Base-by-base conservation (phyloP, 1,284 basidiomycete genomes). In the Phlebopus sp. region DNA sequence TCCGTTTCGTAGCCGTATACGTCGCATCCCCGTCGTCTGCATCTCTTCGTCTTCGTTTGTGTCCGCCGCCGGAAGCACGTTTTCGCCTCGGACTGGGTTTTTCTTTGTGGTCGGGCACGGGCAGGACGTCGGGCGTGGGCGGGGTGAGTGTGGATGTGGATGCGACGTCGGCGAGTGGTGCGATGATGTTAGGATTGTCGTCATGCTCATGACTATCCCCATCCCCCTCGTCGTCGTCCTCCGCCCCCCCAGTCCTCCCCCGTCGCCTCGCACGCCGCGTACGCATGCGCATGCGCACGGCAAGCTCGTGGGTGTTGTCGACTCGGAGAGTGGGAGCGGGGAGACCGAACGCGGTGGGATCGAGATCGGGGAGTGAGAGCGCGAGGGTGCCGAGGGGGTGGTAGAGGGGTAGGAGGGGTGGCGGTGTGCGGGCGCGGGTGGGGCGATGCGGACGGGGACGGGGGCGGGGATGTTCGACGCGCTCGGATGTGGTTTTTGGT, bases 381-480 rank as follows among this genome's bases (percentile, higher is more conserved):
- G 85, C 84, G 37, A 87, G 71, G 6, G 67, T 67, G 2, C 83
- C 84, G 19, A 80, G 69, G 19, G 84, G 84, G 59, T 87, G 84
- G 60, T 88, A 87, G 34, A 88, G 68, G 19, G 84, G 82, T 30
- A 86, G 69, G n/a, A 76, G 72, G 2, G 75, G 72, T n/a, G 63
- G 56, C 60, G 71, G 68, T 43, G 44, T 46, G 18, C 36, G 52
- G 55, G 35, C 60, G 57, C 48, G 56, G 3, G 21, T 23, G 21
- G 21, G 3, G 21, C 4, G 21, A 23, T 23, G 21, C 3, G 21
- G 6, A 23, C 21, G 21, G 21, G 21, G 21, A 23, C 21, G 21
- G 21, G 21, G 21, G 6, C 21, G 21, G 21, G n/a, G n/a, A n/a
- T 23, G 21, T 23, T 23, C 21, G 21, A 6, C n/a, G 6, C 6